Base-by-base conservation (phyloP, 2,329 filamentous ascomycete species). In the Gaeumannomyces tritici region DNA sequence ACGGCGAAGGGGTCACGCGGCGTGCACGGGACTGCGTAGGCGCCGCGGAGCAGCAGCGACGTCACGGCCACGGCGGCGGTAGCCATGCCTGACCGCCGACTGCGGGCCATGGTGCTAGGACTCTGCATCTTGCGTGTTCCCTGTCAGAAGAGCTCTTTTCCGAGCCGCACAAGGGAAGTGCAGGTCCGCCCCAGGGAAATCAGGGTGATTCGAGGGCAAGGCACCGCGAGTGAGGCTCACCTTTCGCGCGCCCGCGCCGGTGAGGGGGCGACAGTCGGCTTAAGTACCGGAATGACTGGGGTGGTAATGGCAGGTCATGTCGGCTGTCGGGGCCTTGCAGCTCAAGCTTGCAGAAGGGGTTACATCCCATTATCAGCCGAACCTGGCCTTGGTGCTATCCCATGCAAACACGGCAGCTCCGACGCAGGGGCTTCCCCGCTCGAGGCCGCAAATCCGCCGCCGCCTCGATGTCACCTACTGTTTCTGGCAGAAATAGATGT, bases 1-100 rank as follows among this genome's bases (percentile, higher is more conserved):
- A 80, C 71, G 21, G 74, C 71, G 66, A 83, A 83, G 0, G 80
- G 79, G 57, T 79, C 74, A 18, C 59, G 59, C 24, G 59, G 51
- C 29, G 62, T 55, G 55, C 59, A 59, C 2, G 56, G 62, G 27
- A 55, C 55, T 24, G 62, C 62, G 11, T n/a, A 6, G 57, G 31
- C 54, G 55, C 54, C 54, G 28, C 18, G 8, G 27, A 61, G 29
- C 26, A 61, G 35, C 60, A 56, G 51, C 35, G 54, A 15, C 29
- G 60, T 54, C 9, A 24, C 54, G n/a, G 54, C 60, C 55, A 56
- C 24, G n/a, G 28, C 55, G 55, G 55, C 24, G 55, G 27, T 26
- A 26, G 24, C 55, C 24, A 56, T 28, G 5, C 55, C 55, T 15
- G 55, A 12, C 24, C 55, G 24, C 55, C 55, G 55, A 28, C 24